A percentile compares a stretch with the other conserved stretches of the same genome.
Conservation (phyloP, 2,329 filamentous ascomycete species). For the Colletotrichum chrysophilum region DNA sequence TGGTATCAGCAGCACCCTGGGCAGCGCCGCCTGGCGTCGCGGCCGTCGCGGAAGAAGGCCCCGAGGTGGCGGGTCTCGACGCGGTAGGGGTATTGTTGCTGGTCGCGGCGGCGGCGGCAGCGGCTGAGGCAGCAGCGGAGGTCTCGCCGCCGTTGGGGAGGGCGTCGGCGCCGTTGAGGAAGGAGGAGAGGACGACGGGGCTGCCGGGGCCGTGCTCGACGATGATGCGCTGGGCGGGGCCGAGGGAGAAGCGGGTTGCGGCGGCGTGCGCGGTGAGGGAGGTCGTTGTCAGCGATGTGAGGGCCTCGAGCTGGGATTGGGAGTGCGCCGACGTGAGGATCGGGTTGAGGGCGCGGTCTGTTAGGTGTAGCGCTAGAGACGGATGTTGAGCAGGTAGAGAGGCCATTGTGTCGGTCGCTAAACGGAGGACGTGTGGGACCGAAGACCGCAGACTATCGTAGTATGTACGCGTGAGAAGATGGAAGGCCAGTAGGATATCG, state of each 20-base stretch:
- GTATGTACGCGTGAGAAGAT: not conserved
- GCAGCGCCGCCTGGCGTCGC: not conserved
- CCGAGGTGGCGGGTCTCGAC: not conserved
- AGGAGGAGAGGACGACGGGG: slow-evolving; percentile 50
- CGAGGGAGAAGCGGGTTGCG: slow-evolving; percentile 57
- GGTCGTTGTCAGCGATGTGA: slow-evolving; percentile 56
- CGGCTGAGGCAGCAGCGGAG: not conserved
- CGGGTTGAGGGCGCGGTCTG: slow-evolving; percentile 61
- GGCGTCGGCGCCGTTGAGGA: slow-evolving; percentile 42
- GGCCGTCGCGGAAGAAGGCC: not conserved
- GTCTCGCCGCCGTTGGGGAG: slow-evolving; percentile 10
- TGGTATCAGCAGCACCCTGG: not conserved
- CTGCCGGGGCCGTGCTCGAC: slow-evolving; percentile 57
- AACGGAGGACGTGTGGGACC: not conserved
- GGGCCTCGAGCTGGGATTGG: slow-evolving; percentile 49
- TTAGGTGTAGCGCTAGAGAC: slow-evolving; percentile 59
- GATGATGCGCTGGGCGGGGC: slow-evolving; percentile 60
- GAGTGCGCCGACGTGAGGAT: slow-evolving; percentile 59
- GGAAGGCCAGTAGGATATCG: not conserved
- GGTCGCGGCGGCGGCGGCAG: not conserved
- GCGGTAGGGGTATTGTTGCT: not conserved
- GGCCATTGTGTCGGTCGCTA: slow-evolving; percentile 34
- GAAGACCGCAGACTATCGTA: not conserved
- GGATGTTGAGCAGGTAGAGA: slow-evolving; percentile 55
- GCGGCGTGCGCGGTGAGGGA: slow-evolving; percentile 60